A percentile compares a stretch with the other conserved stretches of the same genome.
These are phyloP conservation scores for Colletotrichum incanum DNA, from an alignment of 2,329 filamentous ascomycete species.

Conservation along the genomic window DNA sequence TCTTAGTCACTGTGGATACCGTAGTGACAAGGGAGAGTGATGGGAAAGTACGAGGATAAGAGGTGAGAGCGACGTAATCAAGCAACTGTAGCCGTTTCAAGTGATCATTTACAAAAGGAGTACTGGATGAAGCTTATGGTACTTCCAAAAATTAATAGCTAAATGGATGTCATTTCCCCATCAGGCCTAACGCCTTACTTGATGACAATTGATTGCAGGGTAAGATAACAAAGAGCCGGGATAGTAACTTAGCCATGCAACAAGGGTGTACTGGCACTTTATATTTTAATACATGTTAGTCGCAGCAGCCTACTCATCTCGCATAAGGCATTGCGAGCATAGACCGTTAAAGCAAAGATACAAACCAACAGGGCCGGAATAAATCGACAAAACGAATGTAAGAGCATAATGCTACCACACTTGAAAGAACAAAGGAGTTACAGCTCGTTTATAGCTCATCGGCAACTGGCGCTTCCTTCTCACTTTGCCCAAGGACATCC, in stretches of 20 bases:
- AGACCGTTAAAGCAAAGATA: too few species aligned
- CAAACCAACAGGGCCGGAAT: too few species aligned
- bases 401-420: background rate
- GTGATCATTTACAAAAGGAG: background rate
- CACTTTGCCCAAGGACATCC: conserved; percentile 38
- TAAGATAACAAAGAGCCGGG: background rate
- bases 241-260: background rate
- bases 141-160: background rate
- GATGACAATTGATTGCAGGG: background rate
- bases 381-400: background rate
- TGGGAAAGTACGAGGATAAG: background rate
- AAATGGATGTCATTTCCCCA: background rate
- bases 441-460: conserved; percentile 46
- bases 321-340: background rate
- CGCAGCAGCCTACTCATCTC: too few species aligned
- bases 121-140: too few species aligned
- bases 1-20: too few species aligned
- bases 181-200: background rate
- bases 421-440: conserved; percentile 15
- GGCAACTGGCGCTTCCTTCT: conserved; percentile 35
- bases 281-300: too few species aligned
- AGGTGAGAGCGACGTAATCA: background rate
- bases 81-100: background rate
- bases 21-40: too few species aligned
- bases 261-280: background rate